These are phyloP conservation scores for Areca catechu DNA, from an alignment of 176 grass and related monocot species.

Conservation along the genomic window DNA sequence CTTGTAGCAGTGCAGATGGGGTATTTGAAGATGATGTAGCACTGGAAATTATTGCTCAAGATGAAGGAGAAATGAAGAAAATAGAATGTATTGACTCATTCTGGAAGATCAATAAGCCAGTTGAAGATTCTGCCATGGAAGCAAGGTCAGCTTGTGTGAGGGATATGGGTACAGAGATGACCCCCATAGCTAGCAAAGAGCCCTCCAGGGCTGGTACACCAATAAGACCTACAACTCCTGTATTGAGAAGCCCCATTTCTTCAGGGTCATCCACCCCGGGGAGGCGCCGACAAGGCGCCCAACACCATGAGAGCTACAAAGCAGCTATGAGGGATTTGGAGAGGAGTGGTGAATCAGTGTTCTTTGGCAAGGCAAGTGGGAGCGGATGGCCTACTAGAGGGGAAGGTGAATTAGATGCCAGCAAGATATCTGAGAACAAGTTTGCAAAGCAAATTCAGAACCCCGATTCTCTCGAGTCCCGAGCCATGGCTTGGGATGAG, in stretches of 20 bases:
- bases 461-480: slow-evolving; percentile 43
- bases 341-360: neutral
- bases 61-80: slow-evolving; percentile 75
- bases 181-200: slow-evolving; percentile 95
- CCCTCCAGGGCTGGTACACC: slow-evolving; percentile 81
- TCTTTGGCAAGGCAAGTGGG: neutral
- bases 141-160: slow-evolving; percentile 50
- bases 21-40: slow-evolving; percentile 43
- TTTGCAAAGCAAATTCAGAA: neutral
- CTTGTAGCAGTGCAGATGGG: slow-evolving; percentile 81
- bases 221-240: slow-evolving; percentile 58
- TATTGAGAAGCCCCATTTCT: slow-evolving; percentile 52
- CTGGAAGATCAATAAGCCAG: slow-evolving; percentile 1
- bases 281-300: slow-evolving; percentile 25
- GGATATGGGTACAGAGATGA: slow-evolving; percentile 97
- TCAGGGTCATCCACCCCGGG: slow-evolving; percentile 65
- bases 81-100: slow-evolving; percentile 35
- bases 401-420: slow-evolving; percentile 5
- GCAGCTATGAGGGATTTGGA: slow-evolving; percentile 17
- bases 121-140: slow-evolving; percentile 6
- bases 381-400: neutral
- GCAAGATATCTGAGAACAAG: slow-evolving; percentile 9
- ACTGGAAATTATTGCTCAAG: slow-evolving; percentile 17
- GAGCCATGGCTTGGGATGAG: slow-evolving; percentile 73
- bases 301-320: slow-evolving; percentile 13